Evolutionary conservation across 805 yeast genomes (phyloP).

Genomic region (Candida odintsovae): DNA sequence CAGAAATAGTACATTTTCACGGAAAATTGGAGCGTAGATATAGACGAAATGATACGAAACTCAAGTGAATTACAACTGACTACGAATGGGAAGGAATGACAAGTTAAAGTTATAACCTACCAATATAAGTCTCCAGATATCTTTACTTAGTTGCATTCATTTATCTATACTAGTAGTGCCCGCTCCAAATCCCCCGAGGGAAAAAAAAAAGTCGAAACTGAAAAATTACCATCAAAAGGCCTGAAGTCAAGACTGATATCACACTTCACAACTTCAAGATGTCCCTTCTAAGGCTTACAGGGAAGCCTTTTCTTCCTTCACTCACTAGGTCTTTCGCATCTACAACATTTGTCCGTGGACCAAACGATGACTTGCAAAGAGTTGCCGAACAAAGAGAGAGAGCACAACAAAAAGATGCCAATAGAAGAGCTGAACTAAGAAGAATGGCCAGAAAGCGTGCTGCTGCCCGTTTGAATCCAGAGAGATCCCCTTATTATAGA

Average conservation of each 20-base stretch:
- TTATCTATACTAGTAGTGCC: background rate
- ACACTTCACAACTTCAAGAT: background rate
- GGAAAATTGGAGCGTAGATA: background rate
- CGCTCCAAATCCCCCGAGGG: background rate
- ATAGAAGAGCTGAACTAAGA: constrained; percentile 30
- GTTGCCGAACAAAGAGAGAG: constrained; percentile 25
- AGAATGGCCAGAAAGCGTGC: constrained; percentile 31
- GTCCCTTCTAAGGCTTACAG: constrained; percentile 1
- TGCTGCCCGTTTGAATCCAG: constrained; percentile 36
- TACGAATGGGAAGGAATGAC: too few species aligned
- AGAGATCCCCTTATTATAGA: constrained; percentile 60
- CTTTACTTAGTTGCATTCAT: too few species aligned
- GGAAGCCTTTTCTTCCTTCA: background rate
- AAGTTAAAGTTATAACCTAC: too few species aligned
- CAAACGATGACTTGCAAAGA: constrained; percentile 24
- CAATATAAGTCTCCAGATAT: too few species aligned
- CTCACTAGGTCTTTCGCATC: constrained; percentile 13
- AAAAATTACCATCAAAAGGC: background rate
- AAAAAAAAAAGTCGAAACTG: background rate
- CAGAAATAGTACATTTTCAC: background rate
- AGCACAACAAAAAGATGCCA: constrained; percentile 20
- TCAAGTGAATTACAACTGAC: too few species aligned
- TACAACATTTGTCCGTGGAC: constrained; percentile 10
- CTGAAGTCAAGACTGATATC: background rate
- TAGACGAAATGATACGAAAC: background rate